Conservation (phyloP, 305 asterid species). For the Rubia occidens region DNA sequence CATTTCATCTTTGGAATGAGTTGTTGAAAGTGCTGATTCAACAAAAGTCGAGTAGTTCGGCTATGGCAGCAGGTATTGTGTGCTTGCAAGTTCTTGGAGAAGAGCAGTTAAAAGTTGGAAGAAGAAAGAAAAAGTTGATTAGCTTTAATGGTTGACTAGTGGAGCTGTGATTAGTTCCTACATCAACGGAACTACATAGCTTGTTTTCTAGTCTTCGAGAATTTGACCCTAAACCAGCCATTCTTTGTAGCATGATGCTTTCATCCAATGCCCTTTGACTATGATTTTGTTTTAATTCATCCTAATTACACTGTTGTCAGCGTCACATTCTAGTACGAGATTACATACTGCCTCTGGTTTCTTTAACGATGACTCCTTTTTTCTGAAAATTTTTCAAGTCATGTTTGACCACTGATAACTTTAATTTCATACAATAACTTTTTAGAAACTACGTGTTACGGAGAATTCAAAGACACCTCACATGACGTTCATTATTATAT, state of each 20-base stretch:
- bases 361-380: too few relatives aligned
- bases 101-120: not conserved
- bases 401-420: too few relatives aligned
- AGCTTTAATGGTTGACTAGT: slow-evolving; percentile 1
- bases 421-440: too few relatives aligned
- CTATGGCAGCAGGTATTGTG: not conserved
- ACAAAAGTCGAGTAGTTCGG: slow-evolving; percentile 4
- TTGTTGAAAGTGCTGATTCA: not conserved
- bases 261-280: too few relatives aligned
- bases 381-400: too few relatives aligned
- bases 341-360: too few relatives aligned
- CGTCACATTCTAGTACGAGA: too few relatives aligned
- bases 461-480: too few relatives aligned
- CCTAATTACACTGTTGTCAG: too few relatives aligned
- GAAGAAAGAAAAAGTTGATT: not conserved
- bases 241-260: slow-evolving; percentile 18
- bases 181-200: slow-evolving; percentile 12
- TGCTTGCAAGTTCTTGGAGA: slow-evolving; percentile 4
- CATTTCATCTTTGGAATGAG: not conserved
- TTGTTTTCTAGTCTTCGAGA: not conserved
- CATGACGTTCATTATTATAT: too few relatives aligned
- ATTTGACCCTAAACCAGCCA: slow-evolving; percentile 16
- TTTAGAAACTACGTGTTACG: too few relatives aligned
- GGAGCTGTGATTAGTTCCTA: slow-evolving; percentile 6
- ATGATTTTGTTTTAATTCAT: too few relatives aligned